Percentiles rank a stretch among this genome's conserved stretches.
Evolutionary conservation across 768 basidiomycete species (phyloP).

Genomic region (Dentipellis fragilis): DNA sequence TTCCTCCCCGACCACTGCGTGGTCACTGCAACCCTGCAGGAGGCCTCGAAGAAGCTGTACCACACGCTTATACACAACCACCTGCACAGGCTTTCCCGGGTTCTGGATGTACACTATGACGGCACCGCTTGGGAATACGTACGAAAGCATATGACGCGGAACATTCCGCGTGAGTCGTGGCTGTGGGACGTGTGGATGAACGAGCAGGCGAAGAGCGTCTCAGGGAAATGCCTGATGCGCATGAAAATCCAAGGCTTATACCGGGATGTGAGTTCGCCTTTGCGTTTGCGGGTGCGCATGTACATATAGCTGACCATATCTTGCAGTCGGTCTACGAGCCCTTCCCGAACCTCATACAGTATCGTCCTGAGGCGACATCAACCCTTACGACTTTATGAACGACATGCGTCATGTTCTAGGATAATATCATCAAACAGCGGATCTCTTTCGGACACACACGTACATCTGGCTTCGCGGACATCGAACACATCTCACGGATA

Average conservation of each 20-base stretch:
- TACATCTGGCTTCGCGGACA: too few species aligned
- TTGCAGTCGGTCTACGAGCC: conserved; percentile 41
- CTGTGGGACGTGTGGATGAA: conserved; percentile 36
- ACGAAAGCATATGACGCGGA: conserved; percentile 31
- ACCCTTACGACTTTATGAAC: too few species aligned
- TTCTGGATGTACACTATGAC: conserved; percentile 41
- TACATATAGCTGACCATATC: not conserved
- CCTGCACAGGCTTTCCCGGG: conserved; percentile 43
- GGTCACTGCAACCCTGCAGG: conserved; percentile 34
- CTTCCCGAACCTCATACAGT: conserved; percentile 46
- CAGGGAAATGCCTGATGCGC: conserved; percentile 48
- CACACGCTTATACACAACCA: conserved; percentile 54
- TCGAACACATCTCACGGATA: too few species aligned
- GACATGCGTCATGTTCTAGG: too few species aligned
- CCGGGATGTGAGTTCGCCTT: conserved; percentile 35
- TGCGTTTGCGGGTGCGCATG: not conserved
- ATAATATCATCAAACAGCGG: too few species aligned
- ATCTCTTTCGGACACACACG: too few species aligned
- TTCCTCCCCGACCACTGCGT: conserved; percentile 47
- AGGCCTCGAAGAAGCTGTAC: conserved; percentile 47
- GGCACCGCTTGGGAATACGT: conserved; percentile 44
- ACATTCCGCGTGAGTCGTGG: conserved; percentile 35
- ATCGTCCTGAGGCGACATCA: conserved; percentile 14
- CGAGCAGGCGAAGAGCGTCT: conserved; percentile 19
- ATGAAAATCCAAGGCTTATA: conserved; percentile 50